Conservation (phyloP, 768 basidiomycete species). For the Boletus vermiculosoides region DNA sequence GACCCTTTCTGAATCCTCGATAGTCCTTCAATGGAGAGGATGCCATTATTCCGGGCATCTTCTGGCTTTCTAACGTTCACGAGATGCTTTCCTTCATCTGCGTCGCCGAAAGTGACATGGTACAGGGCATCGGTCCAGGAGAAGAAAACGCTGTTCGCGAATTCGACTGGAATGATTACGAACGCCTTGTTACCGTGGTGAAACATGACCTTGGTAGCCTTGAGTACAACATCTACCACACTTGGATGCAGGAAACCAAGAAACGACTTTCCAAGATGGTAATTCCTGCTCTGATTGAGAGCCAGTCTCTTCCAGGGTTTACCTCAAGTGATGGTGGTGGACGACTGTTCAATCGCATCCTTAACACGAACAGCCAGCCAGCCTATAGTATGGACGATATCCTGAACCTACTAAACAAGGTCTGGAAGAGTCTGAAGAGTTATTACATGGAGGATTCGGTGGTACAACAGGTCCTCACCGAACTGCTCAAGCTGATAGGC, state of each 20-base stretch:
- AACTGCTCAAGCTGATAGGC: conserved; percentile 92
- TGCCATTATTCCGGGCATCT: conserved; percentile 93
- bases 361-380: conserved; percentile 81
- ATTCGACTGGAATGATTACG: conserved; percentile 97
- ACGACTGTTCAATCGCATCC: conserved; percentile 88
- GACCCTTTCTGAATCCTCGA: conserved; percentile 5
- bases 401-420: conserved; percentile 92
- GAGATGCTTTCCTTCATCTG: conserved; percentile 99
- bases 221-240: conserved; percentile 99
- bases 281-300: conserved; percentile 97
- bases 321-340: conserved; percentile 93
- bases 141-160: conserved; percentile 88
- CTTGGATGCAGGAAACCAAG: conserved; percentile 99
- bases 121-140: conserved; percentile 95
- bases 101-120: conserved; percentile 98
- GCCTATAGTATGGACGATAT: conserved; percentile 99
- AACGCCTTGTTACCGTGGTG: conserved; percentile 94
- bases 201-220: conserved; percentile 98
- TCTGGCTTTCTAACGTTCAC: conserved; percentile 99
- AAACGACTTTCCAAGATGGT: conserved; percentile 96
- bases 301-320: conserved; percentile 96
- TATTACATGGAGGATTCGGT: conserved; percentile 99
- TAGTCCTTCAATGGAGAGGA: conserved; percentile 93
- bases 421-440: conserved; percentile 97
- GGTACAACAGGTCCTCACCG: conserved; percentile 91